phyloP scores from a whole-genome alignment of 352 stramenopile genomes.

The Phytophthora crassamura region DNA sequence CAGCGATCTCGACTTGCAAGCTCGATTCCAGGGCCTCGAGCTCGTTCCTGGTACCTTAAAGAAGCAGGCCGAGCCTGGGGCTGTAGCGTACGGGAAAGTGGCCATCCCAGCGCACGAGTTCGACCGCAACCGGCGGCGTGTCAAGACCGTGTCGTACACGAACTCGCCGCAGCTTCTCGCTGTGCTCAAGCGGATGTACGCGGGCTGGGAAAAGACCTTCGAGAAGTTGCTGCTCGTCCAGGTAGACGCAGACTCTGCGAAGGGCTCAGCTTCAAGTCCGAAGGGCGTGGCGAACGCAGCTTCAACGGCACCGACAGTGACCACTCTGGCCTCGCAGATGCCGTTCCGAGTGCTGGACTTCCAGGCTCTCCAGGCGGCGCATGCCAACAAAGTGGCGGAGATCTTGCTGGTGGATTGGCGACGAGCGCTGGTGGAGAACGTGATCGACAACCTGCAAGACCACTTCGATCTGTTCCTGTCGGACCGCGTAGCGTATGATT shows the following conservation, averaged over 20 bases:
- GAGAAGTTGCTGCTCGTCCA: slow-evolving; percentile 73
- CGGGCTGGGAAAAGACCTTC: slow-evolving; percentile 92
- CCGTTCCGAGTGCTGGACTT: slow-evolving; percentile 91
- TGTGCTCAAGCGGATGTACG: slow-evolving; percentile 89
- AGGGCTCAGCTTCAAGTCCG: slow-evolving; percentile 6
- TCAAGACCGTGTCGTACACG: slow-evolving; percentile 60
- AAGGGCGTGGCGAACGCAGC: slow-evolving; percentile 8
- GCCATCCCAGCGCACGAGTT: slow-evolving; percentile 77
- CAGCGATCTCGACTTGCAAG: slow-evolving; percentile 59
- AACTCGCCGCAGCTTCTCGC: slow-evolving; percentile 68
- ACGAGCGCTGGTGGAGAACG: slow-evolving; percentile 90
- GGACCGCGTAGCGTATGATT: slow-evolving; percentile 62
- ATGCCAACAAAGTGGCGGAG: slow-evolving; percentile 80
- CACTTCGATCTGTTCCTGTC: slow-evolving; percentile 94
- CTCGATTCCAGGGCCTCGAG: slow-evolving; percentile 76
- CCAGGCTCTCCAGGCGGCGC: slow-evolving; percentile 71
- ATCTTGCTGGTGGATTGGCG: slow-evolving; percentile 90
- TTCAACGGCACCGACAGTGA: slow-evolving; percentile 8
- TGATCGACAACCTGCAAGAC: slow-evolving; percentile 95
- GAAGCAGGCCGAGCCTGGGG: slow-evolving; percentile 16
- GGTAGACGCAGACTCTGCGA: slow-evolving; percentile 39
- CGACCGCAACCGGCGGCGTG: slow-evolving; percentile 53
- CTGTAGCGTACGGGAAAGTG: slow-evolving; percentile 80
- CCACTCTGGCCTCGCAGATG: slow-evolving; percentile 56
- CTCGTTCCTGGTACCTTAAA: slow-evolving; percentile 42